Evolutionary conservation across 2,329 filamentous ascomycete genomes (phyloP).

Genomic region (Colletotrichum tanaceti): DNA sequence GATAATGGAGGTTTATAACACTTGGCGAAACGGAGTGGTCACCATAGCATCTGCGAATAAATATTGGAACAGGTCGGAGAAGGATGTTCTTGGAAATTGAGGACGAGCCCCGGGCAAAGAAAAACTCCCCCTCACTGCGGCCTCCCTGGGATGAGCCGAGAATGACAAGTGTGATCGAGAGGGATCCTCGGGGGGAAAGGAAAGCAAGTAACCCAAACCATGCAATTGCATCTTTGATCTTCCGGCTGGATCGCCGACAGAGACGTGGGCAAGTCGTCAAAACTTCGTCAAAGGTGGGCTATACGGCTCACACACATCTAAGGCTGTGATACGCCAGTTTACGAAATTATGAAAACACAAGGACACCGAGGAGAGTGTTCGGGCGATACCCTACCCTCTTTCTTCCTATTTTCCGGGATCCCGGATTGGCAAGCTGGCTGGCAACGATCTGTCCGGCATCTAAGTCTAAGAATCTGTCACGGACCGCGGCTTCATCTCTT

Average conservation of each 20-base stretch:
- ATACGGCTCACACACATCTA: background rate
- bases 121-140: background rate
- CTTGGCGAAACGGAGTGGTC: conserved; percentile 1
- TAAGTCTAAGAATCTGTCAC: background rate
- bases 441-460: background rate
- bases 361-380: background rate
- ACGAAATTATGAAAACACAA: conserved; percentile 23
- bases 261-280: background rate
- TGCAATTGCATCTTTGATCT: background rate
- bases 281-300: conserved; percentile 5
- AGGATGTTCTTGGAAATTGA: no score
- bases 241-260: background rate
- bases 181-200: background rate
- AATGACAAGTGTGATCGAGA: background rate
- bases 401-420: conserved; percentile 8
- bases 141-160: background rate
- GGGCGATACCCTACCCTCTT: conserved; percentile 11
- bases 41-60: conserved; percentile 1
- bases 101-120: background rate
- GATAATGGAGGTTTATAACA: background rate
- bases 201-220: background rate
- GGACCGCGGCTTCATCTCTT: background rate
- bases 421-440: background rate
- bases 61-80: background rate
- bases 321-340: conserved; percentile 31